Evolutionary conservation across 2,329 filamentous ascomycete genomes (phyloP).

Genomic region (Epichloe gansuensis): DNA sequence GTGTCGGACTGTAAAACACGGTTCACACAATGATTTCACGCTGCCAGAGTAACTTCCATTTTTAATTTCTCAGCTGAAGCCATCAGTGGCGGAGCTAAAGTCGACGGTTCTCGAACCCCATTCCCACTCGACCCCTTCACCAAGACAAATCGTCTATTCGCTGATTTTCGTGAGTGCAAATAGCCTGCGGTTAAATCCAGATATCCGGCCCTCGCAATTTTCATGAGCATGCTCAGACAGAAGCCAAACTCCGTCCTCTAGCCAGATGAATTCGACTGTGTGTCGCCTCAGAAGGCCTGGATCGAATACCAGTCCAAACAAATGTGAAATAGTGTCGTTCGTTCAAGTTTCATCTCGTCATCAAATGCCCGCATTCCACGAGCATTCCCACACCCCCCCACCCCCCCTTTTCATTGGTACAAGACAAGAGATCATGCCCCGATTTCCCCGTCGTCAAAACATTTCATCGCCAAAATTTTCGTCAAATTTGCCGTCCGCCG

Average conservation of each 20-base stretch:
- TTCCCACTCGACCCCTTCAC: too few relatives aligned
- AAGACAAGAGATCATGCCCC: too few relatives aligned
- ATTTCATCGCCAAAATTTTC: neutral
- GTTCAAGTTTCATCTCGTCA: neutral
- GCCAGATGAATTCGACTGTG: neutral
- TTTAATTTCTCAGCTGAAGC: too few relatives aligned
- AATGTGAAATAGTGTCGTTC: too few relatives aligned
- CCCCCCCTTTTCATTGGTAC: neutral
- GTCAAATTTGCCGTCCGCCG: neutral
- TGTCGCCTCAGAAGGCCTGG: neutral
- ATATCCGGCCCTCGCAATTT: neutral
- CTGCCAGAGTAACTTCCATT: too few relatives aligned
- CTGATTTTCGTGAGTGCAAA: neutral
- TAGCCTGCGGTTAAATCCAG: neutral
- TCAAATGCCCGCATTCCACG: neutral
- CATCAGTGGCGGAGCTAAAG: too few relatives aligned
- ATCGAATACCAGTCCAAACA: too few relatives aligned
- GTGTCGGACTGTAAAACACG: too few relatives aligned
- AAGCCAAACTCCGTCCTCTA: neutral
- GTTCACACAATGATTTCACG: too few relatives aligned
- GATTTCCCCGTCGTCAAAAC: neutral
- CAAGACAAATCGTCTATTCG: too few relatives aligned
- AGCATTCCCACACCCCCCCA: neutral
- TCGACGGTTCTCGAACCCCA: too few relatives aligned
- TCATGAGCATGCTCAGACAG: neutral